Conservation (phyloP, 1,139 yeast genomes). For the Hemisphaericaspora subhashii region DNA sequence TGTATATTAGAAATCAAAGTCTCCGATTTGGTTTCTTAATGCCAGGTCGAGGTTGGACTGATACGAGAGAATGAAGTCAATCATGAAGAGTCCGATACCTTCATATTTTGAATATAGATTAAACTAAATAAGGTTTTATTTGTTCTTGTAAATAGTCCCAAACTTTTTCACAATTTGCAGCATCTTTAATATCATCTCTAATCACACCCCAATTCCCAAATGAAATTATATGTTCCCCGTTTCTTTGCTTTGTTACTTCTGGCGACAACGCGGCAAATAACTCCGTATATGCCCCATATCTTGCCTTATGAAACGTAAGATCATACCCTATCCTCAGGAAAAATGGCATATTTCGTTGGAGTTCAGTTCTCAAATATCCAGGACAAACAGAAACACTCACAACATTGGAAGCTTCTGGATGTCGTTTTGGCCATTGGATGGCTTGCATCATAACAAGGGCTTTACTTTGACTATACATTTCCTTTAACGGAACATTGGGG, state of each 20-base stretch:
- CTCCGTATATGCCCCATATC: constrained; percentile 21
- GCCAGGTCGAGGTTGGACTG: too few species aligned
- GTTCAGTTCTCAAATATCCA: constrained; percentile 42
- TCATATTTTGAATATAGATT: constrained; percentile 1
- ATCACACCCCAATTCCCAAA: constrained; percentile 9
- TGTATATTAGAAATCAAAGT: too few species aligned
- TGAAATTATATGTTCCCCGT: constrained; percentile 10
- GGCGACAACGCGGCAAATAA: constrained; percentile 22
- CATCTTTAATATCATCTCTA: constrained; percentile 9
- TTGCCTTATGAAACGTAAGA: constrained; percentile 9
- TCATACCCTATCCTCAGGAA: constrained; percentile 1
- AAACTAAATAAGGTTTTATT: constrained; percentile 5
- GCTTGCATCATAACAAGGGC: constrained; percentile 44
- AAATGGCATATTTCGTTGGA: constrained; percentile 27
- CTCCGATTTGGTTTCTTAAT: too few species aligned
- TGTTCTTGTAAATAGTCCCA: constrained; percentile 9
- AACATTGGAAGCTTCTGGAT: constrained; percentile 30
- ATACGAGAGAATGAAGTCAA: too few species aligned
- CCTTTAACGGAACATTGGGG: constrained; percentile 1
- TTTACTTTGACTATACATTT: constrained; percentile 38
- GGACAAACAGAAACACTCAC: constrained; percentile 42
- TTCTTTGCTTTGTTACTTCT: constrained; percentile 3
- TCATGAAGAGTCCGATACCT: too few species aligned
- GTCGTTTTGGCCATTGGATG: constrained; percentile 34
- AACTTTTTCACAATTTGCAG: constrained; percentile 2